Conservation (phyloP, 2,329 filamentous ascomycete genomes). For the Hypoxylon rubiginosum region DNA sequence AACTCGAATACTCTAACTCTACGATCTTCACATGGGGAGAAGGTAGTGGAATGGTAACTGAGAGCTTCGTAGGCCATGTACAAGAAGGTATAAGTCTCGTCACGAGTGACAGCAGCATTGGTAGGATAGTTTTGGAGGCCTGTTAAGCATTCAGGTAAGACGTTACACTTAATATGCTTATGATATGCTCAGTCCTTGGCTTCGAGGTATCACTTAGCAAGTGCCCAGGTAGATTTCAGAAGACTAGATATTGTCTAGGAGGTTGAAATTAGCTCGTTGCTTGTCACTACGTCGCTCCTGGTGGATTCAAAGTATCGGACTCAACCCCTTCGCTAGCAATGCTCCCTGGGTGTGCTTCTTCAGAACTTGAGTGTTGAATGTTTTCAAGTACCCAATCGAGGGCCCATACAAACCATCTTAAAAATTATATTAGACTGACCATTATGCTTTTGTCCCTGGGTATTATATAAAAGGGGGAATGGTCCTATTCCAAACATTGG, state of each 20-base stretch:
- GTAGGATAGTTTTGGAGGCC: background rate
- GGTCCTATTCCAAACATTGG: too few relatives aligned
- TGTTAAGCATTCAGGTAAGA: background rate
- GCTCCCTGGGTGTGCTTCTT: background rate
- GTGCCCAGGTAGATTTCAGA: background rate
- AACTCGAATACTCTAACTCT: slow-evolving; percentile 15
- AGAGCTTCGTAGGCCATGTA: slow-evolving; percentile 31
- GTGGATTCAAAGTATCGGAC: background rate
- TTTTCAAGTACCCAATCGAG: too few relatives aligned
- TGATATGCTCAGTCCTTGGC: background rate
- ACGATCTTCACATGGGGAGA: slow-evolving; percentile 35
- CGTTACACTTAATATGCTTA: too few relatives aligned
- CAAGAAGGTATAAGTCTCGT: background rate
- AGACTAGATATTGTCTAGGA: background rate
- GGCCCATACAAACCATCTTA: too few relatives aligned
- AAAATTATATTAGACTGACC: too few relatives aligned
- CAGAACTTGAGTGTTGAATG: background rate
- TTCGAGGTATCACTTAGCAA: background rate
- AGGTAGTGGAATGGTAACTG: slow-evolving; percentile 30
- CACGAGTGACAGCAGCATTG: too few relatives aligned
- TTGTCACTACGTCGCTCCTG: background rate
- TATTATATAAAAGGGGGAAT: too few relatives aligned
- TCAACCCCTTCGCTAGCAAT: background rate
- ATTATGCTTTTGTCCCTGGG: too few relatives aligned
- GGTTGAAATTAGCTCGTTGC: background rate